Evolutionary conservation across 768 basidiomycete genomes (phyloP), one percentile per base, ranked within the genome.

Genomic region (Hygrocybe coccinea): DNA sequence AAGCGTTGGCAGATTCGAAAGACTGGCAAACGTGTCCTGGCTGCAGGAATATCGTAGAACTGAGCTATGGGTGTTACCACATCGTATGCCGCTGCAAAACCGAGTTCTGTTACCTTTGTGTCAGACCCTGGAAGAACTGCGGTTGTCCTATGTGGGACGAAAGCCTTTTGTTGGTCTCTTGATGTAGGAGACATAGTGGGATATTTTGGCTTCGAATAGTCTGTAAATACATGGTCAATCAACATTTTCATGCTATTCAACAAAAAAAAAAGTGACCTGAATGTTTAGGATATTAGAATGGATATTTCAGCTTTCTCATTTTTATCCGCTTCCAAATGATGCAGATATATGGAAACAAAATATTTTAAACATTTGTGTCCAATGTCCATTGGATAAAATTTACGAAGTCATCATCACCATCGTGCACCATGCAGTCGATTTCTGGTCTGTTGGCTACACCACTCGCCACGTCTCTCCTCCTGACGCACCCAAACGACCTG

Each of bases 61-160:
- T 84, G 14, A 62, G 69, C 15, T 60, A 72, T 4, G 85, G 85
- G 0, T 86, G 85, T 56, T 82, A 78, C 64, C 85, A 87, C 48
- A 85, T 87, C 11, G 83, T 77, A 12, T 87, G 85, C 57, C 73
- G 76, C 21, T 85, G 84, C 63, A 66, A 72, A 5, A 69, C 74
- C 0, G 64, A 87, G 59, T 86, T 87, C 65, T 87, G 85, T 60
- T 86, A 88, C 62, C 48, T 83, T 7, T 89, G 87, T 62, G 80
- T 80, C 0, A 76, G 64, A 25, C 71, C 57, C 9, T 89, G 86
- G 86, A 86, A 82, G 68, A 75, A 68, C 0, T 90, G 87, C 54
- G 3, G 1, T 0, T 89, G 87, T 57, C 71, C 71, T 0, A 82
- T 83, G 44, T 88, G 85, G 84, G 84, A 88, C 6, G 86, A 87